A percentile compares a stretch with the other conserved stretches of the same genome.
These are phyloP conservation scores for Claviceps paspali DNA, from an alignment of 2,329 filamentous ascomycete genomes.

Conservation along the genomic window DNA sequence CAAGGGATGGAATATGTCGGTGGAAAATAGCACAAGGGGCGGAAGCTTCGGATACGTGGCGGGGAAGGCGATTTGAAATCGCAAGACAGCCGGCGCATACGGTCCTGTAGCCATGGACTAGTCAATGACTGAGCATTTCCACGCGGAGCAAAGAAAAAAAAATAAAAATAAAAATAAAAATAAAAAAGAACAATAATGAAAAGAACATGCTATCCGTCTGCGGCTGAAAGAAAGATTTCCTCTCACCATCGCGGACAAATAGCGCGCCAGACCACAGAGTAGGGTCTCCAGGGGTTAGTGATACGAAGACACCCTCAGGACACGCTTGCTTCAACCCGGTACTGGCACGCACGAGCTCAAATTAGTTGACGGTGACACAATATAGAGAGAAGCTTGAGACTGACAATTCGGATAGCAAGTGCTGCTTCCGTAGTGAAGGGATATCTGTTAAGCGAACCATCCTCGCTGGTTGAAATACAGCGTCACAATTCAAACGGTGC, in stretches of 20 bases:
- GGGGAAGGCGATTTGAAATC: slow-evolving; percentile 82
- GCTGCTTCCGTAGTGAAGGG: slow-evolving; percentile 52
- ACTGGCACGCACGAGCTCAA: slow-evolving; percentile 27
- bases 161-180: too few relatives aligned
- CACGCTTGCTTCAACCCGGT: slow-evolving; percentile 67
- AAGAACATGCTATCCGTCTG: too few relatives aligned
- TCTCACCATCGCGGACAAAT: slow-evolving; percentile 70
- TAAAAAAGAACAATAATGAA: too few relatives aligned
- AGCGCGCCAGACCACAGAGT: slow-evolving; percentile 80
- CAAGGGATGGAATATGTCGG: slow-evolving; percentile 89
- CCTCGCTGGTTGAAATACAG: background rate
- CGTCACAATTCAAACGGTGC: background rate
- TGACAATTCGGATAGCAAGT: slow-evolving; percentile 71
- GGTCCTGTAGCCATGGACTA: slow-evolving; percentile 44
- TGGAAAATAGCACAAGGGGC: slow-evolving; percentile 74
- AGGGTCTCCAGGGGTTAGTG: slow-evolving; percentile 65
- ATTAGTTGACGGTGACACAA: background rate
- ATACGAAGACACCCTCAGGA: slow-evolving; percentile 77
- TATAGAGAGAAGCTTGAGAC: slow-evolving; percentile 16
- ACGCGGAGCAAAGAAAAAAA: background rate
- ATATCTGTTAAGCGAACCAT: slow-evolving; percentile 24
- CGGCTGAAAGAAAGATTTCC: too few relatives aligned
- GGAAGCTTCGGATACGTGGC: slow-evolving; percentile 63
- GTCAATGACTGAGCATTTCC: background rate
- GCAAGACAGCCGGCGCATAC: slow-evolving; percentile 72